Evolutionary conservation across 2,329 filamentous ascomycete genomes (phyloP).

Genomic region (Sporothrix protearum): DNA sequence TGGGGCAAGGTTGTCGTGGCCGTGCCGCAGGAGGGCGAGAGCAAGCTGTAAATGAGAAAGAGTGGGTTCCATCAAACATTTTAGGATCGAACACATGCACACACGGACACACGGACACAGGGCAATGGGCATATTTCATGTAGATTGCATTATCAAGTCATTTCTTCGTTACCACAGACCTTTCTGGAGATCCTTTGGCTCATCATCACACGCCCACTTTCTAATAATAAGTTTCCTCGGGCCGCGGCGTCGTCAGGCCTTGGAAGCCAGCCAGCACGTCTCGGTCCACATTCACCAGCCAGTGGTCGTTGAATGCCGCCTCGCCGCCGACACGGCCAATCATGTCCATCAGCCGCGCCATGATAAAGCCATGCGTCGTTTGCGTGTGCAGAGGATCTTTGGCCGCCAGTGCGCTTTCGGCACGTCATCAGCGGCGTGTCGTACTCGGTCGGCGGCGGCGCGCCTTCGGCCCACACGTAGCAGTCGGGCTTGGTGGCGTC

Average conservation of each 20-base stretch:
- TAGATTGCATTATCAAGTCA: background rate
- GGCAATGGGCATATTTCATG: background rate
- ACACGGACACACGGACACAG: background rate
- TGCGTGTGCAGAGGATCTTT: slow-evolving; percentile 67
- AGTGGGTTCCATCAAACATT: too few relatives aligned
- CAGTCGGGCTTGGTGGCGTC: slow-evolving; percentile 50
- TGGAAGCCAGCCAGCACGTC: slow-evolving; percentile 66
- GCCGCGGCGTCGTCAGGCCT: slow-evolving; percentile 32
- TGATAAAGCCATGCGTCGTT: slow-evolving; percentile 61
- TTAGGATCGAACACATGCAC: background rate
- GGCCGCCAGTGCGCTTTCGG: slow-evolving; percentile 51
- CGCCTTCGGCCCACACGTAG: slow-evolving; percentile 45
- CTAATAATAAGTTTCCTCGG: background rate
- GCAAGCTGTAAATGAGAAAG: slow-evolving; percentile 47
- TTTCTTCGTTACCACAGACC: slow-evolving; percentile 1
- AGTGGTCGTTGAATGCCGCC: slow-evolving; percentile 62
- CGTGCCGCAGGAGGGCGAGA: slow-evolving; percentile 64
- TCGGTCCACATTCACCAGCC: slow-evolving; percentile 70
- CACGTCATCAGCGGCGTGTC: slow-evolving; percentile 54
- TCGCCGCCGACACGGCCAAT: slow-evolving; percentile 62
- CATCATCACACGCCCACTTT: background rate
- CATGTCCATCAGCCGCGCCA: slow-evolving; percentile 56
- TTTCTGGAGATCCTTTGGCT: too few relatives aligned
- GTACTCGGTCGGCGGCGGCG: slow-evolving; percentile 44
- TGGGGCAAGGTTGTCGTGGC: slow-evolving; percentile 97